Evolutionary conservation across 139 green algal species (phyloP).

Genomic region (Volvox reticuliferus): DNA sequence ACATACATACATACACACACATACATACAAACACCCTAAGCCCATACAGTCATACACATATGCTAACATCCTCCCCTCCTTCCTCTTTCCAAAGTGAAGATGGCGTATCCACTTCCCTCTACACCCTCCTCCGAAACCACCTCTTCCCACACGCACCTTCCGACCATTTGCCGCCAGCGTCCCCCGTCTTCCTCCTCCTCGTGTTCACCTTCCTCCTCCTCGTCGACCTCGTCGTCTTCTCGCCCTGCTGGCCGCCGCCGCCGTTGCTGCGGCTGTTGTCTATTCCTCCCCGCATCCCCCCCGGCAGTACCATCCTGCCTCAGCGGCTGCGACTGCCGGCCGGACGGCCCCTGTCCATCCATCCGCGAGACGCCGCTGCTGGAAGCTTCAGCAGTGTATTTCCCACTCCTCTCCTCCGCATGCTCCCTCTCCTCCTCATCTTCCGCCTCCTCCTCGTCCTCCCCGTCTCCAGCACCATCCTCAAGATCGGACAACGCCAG

Average conservation of each 20-base stretch:
- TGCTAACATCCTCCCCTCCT: too few species aligned
- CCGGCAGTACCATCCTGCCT: background rate
- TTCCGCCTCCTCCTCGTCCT: background rate
- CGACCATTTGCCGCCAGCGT: conserved; percentile 18
- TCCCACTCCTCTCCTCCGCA: background rate
- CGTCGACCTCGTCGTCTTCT: background rate
- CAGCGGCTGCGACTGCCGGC: background rate
- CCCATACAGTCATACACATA: too few species aligned
- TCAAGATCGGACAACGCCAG: background rate
- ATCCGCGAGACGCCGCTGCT: background rate
- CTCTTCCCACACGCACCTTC: background rate
- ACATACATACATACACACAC: too few species aligned
- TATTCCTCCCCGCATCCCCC: background rate
- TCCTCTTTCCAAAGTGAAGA: too few species aligned
- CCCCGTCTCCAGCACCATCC: background rate
- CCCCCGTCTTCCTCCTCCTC: conserved; percentile 41
- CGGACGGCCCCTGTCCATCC: background rate
- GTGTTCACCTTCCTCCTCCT: background rate
- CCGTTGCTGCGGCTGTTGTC: background rate
- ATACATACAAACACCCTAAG: too few species aligned
- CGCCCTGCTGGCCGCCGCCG: too few species aligned
- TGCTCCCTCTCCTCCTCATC: conserved; percentile 12
- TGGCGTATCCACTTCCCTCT: too few species aligned
- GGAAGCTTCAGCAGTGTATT: background rate
- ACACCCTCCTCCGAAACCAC: too few species aligned